These are phyloP conservation scores for Neofusicoccum umdonicola DNA, from an alignment of 2,329 filamentous ascomycete genomes.

Conservation along the genomic window DNA sequence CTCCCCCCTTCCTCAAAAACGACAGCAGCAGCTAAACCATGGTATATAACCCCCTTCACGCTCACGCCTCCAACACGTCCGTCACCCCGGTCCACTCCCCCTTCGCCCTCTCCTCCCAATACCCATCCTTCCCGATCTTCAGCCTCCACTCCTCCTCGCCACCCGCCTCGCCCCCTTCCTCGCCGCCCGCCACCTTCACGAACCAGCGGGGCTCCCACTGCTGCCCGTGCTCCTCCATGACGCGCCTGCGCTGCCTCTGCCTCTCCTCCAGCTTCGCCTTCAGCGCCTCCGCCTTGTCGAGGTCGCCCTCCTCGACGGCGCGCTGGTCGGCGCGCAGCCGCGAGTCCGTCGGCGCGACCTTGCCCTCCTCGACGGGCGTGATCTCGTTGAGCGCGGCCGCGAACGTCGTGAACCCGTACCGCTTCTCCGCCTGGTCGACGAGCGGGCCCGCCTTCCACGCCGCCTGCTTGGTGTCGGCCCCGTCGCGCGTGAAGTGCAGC, in stretches of 20 bases:
- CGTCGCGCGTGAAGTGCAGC: conserved; percentile 65
- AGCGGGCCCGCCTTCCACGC: conserved; percentile 78
- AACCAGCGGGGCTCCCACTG: conserved; percentile 82
- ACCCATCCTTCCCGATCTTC: conserved; percentile 78
- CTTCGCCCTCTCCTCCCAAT: conserved; percentile 81
- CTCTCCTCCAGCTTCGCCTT: conserved; percentile 84
- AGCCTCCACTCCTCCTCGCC: conserved; percentile 57
- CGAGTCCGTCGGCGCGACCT: conserved; percentile 77
- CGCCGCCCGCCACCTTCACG: conserved; percentile 54
- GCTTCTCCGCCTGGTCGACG: conserved; percentile 73
- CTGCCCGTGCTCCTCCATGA: conserved; percentile 73
- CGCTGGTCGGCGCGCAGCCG: conserved; percentile 84
- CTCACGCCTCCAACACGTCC: conserved; percentile 50
- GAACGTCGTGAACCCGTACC: conserved; percentile 86
- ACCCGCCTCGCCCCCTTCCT: conserved; percentile 29
- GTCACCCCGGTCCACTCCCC: conserved; percentile 63
- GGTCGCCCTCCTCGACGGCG: conserved; percentile 74
- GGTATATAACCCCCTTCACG: background rate
- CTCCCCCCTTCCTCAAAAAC: background rate
- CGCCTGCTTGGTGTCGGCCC: conserved; percentile 59
- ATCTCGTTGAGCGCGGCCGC: conserved; percentile 85
- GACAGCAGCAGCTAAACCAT: too few species aligned
- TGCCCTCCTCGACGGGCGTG: conserved; percentile 71
- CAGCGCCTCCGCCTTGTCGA: conserved; percentile 78
- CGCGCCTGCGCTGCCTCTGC: conserved; percentile 71